Conservation (phyloP, 305 asterid genomes). For the Fraxinus albicans region DNA sequence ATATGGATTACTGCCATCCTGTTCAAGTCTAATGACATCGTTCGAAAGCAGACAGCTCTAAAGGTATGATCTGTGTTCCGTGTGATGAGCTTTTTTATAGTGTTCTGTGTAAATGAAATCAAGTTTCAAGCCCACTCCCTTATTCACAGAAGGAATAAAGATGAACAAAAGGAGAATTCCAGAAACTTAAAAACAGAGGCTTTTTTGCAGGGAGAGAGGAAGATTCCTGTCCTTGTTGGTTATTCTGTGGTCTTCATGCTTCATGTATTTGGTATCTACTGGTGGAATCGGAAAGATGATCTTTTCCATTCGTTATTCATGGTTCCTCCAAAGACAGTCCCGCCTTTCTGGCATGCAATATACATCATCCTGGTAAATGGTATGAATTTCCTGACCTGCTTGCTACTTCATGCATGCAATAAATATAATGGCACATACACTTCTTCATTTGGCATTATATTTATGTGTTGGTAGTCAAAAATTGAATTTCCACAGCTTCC, state of each 20-base stretch:
- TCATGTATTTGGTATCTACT: slow-evolving; percentile 70
- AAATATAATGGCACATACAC: not conserved
- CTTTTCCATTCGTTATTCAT: slow-evolving; percentile 65
- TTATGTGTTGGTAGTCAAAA: slow-evolving; percentile 3
- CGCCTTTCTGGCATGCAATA: slow-evolving; percentile 89
- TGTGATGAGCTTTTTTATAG: slow-evolving; percentile 17
- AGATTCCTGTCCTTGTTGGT: slow-evolving; percentile 55
- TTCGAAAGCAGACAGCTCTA: slow-evolving; percentile 87
- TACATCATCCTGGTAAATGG: slow-evolving; percentile 80
- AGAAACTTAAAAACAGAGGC: slow-evolving; percentile 14
- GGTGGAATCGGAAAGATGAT: slow-evolving; percentile 72
- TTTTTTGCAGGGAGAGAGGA: slow-evolving; percentile 82
- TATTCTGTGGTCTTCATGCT: slow-evolving; percentile 57
- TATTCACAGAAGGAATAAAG: not conserved
- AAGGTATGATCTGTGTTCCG: slow-evolving; percentile 51
- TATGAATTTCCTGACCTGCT: slow-evolving; percentile 31
- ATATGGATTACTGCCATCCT: slow-evolving; percentile 74
- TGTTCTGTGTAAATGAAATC: slow-evolving; percentile 8
- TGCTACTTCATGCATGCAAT: slow-evolving; percentile 3
- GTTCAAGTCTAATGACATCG: slow-evolving; percentile 84
- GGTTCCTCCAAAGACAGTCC: slow-evolving; percentile 82
- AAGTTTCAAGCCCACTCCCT: not conserved
- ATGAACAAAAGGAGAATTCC: slow-evolving; percentile 15
- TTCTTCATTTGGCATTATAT: slow-evolving; percentile 22
- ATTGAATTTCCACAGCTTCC: not conserved